Evolutionary conservation across 164 flowering plant species (phyloP), one percentile per base, ranked within the genome.

Genomic region (Berberis vulgaris): DNA sequence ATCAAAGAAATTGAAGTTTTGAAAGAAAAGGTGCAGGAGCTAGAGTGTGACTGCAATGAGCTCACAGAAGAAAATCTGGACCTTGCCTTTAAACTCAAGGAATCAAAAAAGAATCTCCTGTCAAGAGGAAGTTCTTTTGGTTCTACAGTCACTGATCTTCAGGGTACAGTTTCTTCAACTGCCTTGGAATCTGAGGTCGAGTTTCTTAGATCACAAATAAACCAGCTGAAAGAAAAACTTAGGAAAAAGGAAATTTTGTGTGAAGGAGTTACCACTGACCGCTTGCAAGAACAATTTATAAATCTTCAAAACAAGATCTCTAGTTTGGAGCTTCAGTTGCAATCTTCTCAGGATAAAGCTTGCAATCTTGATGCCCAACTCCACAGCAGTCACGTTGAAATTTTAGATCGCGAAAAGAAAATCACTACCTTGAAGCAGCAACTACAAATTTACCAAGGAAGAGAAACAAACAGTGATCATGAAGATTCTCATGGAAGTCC

Each of bases 41-140:
- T 86, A 58, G 88, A 86, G 74, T 77, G 57, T 69, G 85, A 84
- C 63, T 83, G 86, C 77, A 76, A 71, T 73, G 87, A 80, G 69
- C 82, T 84, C 50, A 82, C 85, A 49, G 83, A 81, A 26, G 86
- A 82, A 77, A 82, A 84, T 66, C 73, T 82, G 56, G 79, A 75
- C 41, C 89, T 84, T 67, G 49, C 78, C 59, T 56, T 78, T 39
- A 77, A 81, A 75, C 74, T 84, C 59, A 81, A 84, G 55, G 81
- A 76, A 71, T 70, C 76, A 43, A 67, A 59, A 57, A 77, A 61
- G 66, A 71, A 65, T 54, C 55, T 45, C 43, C 54, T 43, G 53
- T 9, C 59, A 43, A 45, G 61, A 9, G 69, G 56, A 12, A 41
- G 47, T 45, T 68, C 71, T 57, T 53, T 69, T 58, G 61, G 57